Conservation (phyloP, 164 flowering plant genomes). For the Magnolia kwangsiensis region DNA sequence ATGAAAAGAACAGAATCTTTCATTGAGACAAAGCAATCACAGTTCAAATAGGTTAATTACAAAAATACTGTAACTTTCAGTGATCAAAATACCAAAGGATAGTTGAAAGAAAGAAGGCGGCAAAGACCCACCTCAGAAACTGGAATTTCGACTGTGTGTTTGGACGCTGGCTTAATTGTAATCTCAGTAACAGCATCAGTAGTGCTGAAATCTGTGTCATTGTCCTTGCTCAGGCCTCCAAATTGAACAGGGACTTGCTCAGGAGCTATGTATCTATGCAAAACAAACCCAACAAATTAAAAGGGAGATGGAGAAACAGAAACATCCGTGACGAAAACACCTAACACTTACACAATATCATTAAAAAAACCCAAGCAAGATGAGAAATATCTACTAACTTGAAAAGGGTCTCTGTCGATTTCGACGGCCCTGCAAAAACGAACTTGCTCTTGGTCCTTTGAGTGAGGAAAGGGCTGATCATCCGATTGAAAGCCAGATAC, state of each 20-base stretch:
- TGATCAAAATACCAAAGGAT: background rate
- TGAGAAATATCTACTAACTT: constrained; percentile 39
- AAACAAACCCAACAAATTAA: constrained; percentile 1
- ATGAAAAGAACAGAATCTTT: too few species aligned
- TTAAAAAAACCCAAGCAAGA: background rate
- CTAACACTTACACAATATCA: background rate
- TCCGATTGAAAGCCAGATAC: constrained; percentile 69
- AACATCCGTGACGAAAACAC: background rate
- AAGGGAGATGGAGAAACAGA: background rate
- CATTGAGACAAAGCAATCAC: background rate
- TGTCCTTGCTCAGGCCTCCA: constrained; percentile 71
- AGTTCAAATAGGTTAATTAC: background rate
- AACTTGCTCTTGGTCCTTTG: constrained; percentile 98
- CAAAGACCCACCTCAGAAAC: constrained; percentile 53
- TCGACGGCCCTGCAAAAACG: constrained; percentile 81
- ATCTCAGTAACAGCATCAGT: constrained; percentile 62
- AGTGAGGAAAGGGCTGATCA: constrained; percentile 83
- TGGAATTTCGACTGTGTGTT: constrained; percentile 65
- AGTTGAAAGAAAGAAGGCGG: background rate
- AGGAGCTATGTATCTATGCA: constrained; percentile 74
- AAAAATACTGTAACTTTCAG: background rate
- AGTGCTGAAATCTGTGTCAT: constrained; percentile 58
- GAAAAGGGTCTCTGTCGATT: constrained; percentile 85
- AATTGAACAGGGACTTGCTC: constrained; percentile 80
- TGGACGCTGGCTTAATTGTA: constrained; percentile 63